Percentiles rank a stretch among this genome's conserved stretches.
These are phyloP conservation scores for Hypoxylon sp. DNA, from an alignment of 2,329 filamentous ascomycete genomes.

Conservation along the genomic window DNA sequence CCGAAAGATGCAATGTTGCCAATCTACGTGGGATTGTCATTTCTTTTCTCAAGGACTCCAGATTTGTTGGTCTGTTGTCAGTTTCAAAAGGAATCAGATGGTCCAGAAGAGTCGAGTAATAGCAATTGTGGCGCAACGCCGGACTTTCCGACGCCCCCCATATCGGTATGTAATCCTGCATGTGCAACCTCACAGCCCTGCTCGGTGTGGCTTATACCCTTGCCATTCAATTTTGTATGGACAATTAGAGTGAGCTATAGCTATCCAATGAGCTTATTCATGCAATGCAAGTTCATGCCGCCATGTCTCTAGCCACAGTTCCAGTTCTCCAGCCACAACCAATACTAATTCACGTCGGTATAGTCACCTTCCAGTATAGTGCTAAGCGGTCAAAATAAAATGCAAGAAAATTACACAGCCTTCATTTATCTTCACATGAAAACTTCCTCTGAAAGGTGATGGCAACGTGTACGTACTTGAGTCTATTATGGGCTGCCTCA, in stretches of 20 bases:
- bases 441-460: no score
- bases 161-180: not conserved
- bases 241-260: not conserved
- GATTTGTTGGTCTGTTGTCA: not conserved
- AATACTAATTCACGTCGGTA: not conserved
- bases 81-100: not conserved
- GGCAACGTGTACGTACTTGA: not conserved
- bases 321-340: not conserved
- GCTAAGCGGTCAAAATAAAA: not conserved
- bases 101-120: not conserved
- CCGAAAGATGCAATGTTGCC: not conserved
- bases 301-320: constrained; percentile 1
- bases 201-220: not conserved
- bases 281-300: no score
- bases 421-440: not conserved
- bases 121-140: constrained; percentile 1
- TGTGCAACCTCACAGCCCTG: constrained; percentile 7
- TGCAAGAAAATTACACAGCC: not conserved
- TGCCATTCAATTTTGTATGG: not conserved
- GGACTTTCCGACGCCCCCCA: not conserved
- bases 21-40: not conserved
- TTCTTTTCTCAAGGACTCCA: not conserved
- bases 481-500: not conserved
- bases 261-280: not conserved
- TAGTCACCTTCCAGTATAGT: not conserved